phyloP scores from a whole-genome alignment of 768 basidiomycete species.

The Lactifluus piperatus region DNA sequence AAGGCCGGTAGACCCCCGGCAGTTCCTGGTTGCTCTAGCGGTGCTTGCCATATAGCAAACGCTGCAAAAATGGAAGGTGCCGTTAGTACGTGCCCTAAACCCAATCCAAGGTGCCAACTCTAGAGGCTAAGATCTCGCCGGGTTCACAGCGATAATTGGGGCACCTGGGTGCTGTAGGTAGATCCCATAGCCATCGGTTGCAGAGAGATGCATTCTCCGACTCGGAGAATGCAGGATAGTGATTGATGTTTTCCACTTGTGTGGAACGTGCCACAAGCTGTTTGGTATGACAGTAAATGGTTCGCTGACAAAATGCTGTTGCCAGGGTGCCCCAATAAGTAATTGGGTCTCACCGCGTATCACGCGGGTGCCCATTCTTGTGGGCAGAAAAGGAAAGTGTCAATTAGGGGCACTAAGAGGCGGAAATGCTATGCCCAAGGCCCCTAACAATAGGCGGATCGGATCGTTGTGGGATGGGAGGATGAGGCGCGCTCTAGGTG shows the following conservation, averaged over 20 bases:
- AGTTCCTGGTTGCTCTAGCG: background rate
- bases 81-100: background rate
- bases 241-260: background rate
- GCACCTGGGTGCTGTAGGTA: background rate
- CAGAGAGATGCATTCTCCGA: background rate
- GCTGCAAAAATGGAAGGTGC: background rate
- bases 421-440: background rate
- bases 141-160: background rate
- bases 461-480: background rate
- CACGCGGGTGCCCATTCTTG: background rate
- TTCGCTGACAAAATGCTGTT: constrained; percentile 7
- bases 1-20: background rate
- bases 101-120: background rate
- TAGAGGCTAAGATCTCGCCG: background rate
- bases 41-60: background rate
- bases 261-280: background rate
- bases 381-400: background rate
- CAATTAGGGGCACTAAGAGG: background rate
- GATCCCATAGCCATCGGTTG: background rate
- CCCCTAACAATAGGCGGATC: background rate
- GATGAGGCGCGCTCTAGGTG: too few relatives aligned
- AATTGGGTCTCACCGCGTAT: background rate
- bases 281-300: background rate
- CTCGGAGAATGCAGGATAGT: background rate
- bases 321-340: too few relatives aligned